Conservation (phyloP, 2,329 filamentous ascomycete species). For the Talaromyces rugulosus region DNA sequence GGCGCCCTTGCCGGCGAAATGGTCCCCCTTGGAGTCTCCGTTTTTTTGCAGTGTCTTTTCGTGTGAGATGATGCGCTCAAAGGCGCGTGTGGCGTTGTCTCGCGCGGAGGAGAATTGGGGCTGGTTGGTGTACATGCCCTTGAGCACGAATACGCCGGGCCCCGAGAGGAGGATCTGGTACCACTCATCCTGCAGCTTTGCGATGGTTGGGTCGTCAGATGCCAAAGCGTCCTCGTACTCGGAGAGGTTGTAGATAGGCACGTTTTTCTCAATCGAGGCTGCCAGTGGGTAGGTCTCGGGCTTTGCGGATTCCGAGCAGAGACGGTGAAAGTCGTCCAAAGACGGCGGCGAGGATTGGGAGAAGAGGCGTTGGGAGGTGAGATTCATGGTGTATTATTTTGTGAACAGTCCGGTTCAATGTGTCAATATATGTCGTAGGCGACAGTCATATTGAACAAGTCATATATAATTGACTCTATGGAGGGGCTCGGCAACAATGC, state of each 20-base stretch:
- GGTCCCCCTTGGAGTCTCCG: constrained; percentile 48
- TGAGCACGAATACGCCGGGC: constrained; percentile 58
- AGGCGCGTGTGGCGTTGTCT: constrained; percentile 45
- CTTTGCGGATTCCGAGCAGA: constrained; percentile 41
- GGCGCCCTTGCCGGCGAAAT: constrained; percentile 54
- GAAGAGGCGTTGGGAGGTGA: constrained; percentile 1
- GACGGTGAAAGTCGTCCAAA: constrained; percentile 41
- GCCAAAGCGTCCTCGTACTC: constrained; percentile 19
- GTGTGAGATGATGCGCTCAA: constrained; percentile 45
- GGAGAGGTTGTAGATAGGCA: constrained; percentile 54
- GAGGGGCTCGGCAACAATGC: neutral
- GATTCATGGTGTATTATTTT: neutral
- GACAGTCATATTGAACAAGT: neutral
- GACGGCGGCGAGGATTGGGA: constrained; percentile 27
- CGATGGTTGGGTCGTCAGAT: constrained; percentile 20
- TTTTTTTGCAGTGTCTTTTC: constrained; percentile 27
- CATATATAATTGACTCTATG: neutral
- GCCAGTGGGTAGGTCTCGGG: constrained; percentile 47
- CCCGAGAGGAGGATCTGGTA: constrained; percentile 54
- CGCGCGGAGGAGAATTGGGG: constrained; percentile 32
- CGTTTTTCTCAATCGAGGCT: constrained; percentile 42
- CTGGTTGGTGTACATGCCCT: constrained; percentile 46
- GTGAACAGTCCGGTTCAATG: no score
- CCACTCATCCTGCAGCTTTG: constrained; percentile 56
- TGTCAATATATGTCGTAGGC: no score